Conservation (phyloP, 1,284 basidiomycete species). For the Pseudozyma flocculosa region DNA sequence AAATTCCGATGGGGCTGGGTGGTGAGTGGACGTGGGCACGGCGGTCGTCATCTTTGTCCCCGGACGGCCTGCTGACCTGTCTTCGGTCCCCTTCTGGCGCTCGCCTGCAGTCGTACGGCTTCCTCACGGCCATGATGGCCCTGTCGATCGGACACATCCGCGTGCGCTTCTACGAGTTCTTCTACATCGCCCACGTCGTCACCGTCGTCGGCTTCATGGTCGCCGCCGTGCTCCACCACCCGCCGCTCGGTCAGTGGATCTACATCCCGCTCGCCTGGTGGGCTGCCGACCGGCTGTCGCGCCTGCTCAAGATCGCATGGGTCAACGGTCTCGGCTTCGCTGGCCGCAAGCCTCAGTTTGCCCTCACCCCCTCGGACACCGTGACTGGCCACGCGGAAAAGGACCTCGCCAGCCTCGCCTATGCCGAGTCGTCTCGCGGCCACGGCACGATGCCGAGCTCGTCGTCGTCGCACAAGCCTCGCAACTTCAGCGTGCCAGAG, state of each 20-base stretch:
- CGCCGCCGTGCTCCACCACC: slow-evolving; percentile 58
- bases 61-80: no score
- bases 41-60: no score
- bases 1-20: slow-evolving; percentile 75
- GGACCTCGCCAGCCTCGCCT: neutral
- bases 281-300: slow-evolving; percentile 63
- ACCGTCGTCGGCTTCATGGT: slow-evolving; percentile 54
- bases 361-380: slow-evolving; percentile 6
- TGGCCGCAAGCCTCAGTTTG: slow-evolving; percentile 43
- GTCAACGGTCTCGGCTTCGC: slow-evolving; percentile 65
- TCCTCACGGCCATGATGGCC: slow-evolving; percentile 69
- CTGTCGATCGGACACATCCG: slow-evolving; percentile 70
- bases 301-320: slow-evolving; percentile 67
- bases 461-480: slow-evolving; percentile 22
- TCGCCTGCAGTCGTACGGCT: slow-evolving; percentile 64
- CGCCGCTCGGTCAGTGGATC: slow-evolving; percentile 64
- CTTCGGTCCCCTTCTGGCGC: no score
- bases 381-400: no score
- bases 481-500: no score
- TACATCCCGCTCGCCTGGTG: slow-evolving; percentile 62
- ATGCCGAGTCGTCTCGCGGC: slow-evolving; percentile 12
- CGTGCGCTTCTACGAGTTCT: slow-evolving; percentile 71
- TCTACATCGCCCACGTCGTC: slow-evolving; percentile 72
- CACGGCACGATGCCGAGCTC: slow-evolving; percentile 20
- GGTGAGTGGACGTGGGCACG: slow-evolving; percentile 61